These are phyloP conservation scores for Tricladium varicosporioides DNA, from an alignment of 2,329 filamentous ascomycete species.

Conservation along the genomic window DNA sequence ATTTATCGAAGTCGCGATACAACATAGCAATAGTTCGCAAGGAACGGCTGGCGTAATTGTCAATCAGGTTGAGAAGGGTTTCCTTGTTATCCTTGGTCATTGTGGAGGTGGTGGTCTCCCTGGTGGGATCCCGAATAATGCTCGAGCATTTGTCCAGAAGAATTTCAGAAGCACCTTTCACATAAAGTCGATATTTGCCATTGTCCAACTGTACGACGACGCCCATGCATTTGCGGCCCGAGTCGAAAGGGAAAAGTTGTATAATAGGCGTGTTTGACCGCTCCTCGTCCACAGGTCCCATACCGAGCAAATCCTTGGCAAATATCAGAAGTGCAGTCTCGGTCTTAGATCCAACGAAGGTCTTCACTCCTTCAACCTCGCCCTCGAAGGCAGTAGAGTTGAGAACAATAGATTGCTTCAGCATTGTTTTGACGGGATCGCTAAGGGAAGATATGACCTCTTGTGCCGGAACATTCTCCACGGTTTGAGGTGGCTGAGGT, in stretches of 20 bases:
- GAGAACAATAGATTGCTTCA: slow-evolving; percentile 63
- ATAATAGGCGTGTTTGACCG: slow-evolving; percentile 59
- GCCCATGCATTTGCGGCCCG: slow-evolving; percentile 64
- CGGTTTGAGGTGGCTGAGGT: slow-evolving; percentile 14
- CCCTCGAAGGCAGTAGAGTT: slow-evolving; percentile 71
- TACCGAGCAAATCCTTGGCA: slow-evolving; percentile 62
- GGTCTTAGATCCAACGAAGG: slow-evolving; percentile 74
- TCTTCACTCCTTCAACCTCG: slow-evolving; percentile 54
- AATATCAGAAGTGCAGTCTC: slow-evolving; percentile 74
- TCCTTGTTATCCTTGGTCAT: slow-evolving; percentile 57
- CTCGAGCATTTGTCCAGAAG: slow-evolving; percentile 42
- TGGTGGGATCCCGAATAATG: slow-evolving; percentile 57
- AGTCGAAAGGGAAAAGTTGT: slow-evolving; percentile 45
- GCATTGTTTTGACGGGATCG: slow-evolving; percentile 36
- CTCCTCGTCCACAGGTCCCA: slow-evolving; percentile 59
- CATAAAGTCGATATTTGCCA: slow-evolving; percentile 43
- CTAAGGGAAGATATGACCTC: slow-evolving; percentile 32
- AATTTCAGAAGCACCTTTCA: slow-evolving; percentile 55
- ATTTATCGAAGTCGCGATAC: slow-evolving; percentile 69
- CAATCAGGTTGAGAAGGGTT: slow-evolving; percentile 53
- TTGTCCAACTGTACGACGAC: slow-evolving; percentile 54
- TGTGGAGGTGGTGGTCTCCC: slow-evolving; percentile 49
- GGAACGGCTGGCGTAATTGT: slow-evolving; percentile 62
- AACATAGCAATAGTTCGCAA: slow-evolving; percentile 73
- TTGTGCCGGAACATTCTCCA: slow-evolving; percentile 28